phyloP scores from a whole-genome alignment of 371 early-diverging fungal genomes.

The Syncephalastrum racemosum region DNA sequence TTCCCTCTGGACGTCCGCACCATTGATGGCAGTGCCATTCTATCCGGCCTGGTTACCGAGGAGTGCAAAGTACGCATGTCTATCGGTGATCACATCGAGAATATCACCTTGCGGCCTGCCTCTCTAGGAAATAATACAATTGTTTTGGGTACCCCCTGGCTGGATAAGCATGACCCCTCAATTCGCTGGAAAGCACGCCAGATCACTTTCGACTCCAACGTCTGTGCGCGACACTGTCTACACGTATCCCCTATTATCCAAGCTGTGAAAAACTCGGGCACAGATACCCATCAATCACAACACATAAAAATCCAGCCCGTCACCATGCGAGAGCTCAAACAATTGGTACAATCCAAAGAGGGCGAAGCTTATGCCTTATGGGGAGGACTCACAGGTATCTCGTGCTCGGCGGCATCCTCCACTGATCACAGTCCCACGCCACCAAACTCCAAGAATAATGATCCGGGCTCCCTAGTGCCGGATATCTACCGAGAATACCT shows the following conservation, averaged over 20 bases:
- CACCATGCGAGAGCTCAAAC: too few relatives aligned
- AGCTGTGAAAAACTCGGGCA: not conserved
- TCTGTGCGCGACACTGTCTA: not conserved
- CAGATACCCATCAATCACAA: too few relatives aligned
- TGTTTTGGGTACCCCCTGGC: constrained; percentile 16
- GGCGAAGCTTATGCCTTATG: too few relatives aligned
- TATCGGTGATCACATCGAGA: constrained; percentile 4
- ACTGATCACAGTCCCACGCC: too few relatives aligned
- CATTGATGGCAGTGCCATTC: constrained; percentile 10
- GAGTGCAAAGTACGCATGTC: not conserved
- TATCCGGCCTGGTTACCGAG: constrained; percentile 6
- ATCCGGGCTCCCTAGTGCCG: constrained; percentile 19
- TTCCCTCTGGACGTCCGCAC: constrained; percentile 2
- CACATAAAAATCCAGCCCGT: too few relatives aligned
- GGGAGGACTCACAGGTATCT: too few relatives aligned
- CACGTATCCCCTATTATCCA: not conserved
- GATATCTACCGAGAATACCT: constrained; percentile 15
- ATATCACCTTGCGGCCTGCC: not conserved
- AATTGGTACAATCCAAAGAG: too few relatives aligned
- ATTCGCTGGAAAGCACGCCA: constrained; percentile 2
- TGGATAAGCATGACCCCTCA: constrained; percentile 3
- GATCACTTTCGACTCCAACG: not conserved
- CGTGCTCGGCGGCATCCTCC: too few relatives aligned
- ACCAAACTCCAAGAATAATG: too few relatives aligned
- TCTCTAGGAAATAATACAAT: constrained; percentile 9